Evolutionary conservation across 2,329 filamentous ascomycete genomes (phyloP).

Genomic region (Paraphaeosphaeria sporulosa): DNA sequence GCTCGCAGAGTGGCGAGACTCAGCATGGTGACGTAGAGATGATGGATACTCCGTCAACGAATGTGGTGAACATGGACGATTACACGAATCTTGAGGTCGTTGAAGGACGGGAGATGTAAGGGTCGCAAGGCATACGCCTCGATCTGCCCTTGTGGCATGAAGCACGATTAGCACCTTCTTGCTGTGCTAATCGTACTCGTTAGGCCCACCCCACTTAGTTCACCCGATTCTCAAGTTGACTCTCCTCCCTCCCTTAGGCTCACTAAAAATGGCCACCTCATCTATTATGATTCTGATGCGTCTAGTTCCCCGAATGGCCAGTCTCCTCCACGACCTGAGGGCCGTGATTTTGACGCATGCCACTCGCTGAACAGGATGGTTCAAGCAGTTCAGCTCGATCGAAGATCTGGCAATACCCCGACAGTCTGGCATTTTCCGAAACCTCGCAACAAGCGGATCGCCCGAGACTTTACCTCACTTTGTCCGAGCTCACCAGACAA

Average conservation of each 20-base stretch:
- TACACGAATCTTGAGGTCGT: not conserved
- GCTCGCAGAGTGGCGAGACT: not conserved
- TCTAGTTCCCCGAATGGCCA: not conserved
- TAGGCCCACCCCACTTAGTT: slow-evolving; percentile 5
- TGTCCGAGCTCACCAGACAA: not conserved
- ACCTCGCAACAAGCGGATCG: not conserved
- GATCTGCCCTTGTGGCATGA: not conserved
- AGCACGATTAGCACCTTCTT: not conserved
- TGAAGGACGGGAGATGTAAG: slow-evolving; percentile 4
- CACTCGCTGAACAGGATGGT: not conserved
- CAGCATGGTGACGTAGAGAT: slow-evolving; percentile 19
- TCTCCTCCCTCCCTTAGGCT: not conserved
- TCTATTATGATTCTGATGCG: not conserved
- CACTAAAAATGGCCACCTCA: not conserved
- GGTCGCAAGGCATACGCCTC: not conserved
- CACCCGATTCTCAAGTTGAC: not conserved
- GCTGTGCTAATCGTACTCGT: slow-evolving; percentile 8
- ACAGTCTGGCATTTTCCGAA: too few species aligned
- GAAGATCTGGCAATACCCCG: not conserved
- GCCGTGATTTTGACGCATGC: not conserved
- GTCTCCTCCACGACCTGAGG: not conserved
- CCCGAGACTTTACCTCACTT: not conserved
- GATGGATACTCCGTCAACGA: slow-evolving; percentile 10
- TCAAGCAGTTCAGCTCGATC: not conserved
- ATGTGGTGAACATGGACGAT: slow-evolving; percentile 7